These are phyloP conservation scores for Penicillium coprophilum DNA, from an alignment of 495 filamentous ascomycete genomes.

Conservation along the genomic window DNA sequence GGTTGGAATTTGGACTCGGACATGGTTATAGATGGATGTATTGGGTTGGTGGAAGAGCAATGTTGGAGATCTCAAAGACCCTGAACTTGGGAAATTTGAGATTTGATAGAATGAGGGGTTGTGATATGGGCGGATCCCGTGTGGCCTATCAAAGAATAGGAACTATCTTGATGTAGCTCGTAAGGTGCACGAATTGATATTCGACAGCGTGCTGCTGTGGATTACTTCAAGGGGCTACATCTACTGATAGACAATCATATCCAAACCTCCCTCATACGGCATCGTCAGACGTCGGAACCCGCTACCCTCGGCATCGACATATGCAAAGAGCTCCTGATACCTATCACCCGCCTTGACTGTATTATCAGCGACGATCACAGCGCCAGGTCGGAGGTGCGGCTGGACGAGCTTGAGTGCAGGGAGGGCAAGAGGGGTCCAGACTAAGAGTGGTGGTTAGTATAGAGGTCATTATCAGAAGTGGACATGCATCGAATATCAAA, in stretches of 20 bases:
- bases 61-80: neutral
- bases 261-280: conserved; percentile 24
- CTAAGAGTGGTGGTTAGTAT: conserved; percentile 26
- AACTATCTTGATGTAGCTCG: neutral
- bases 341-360: conserved; percentile 29
- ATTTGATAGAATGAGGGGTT: conserved; percentile 2
- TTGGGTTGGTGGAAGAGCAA: neutral
- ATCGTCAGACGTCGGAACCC: conserved; percentile 22
- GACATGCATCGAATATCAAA: neutral
- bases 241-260: conserved; percentile 28
- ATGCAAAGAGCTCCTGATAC: conserved; percentile 41
- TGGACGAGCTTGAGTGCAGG: conserved; percentile 49
- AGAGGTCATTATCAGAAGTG: neutral
- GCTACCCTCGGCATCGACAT: conserved; percentile 25
- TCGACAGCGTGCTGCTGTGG: neutral
- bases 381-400: conserved; percentile 44
- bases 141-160: neutral
- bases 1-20: conserved; percentile 14
- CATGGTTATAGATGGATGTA: neutral
- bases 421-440: conserved; percentile 54
- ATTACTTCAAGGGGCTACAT: neutral
- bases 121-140: neutral
- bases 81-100: neutral
- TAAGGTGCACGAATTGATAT: neutral
- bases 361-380: conserved; percentile 54